Conservation (phyloP, 495 filamentous ascomycete species). For the Letharia lupina region DNA sequence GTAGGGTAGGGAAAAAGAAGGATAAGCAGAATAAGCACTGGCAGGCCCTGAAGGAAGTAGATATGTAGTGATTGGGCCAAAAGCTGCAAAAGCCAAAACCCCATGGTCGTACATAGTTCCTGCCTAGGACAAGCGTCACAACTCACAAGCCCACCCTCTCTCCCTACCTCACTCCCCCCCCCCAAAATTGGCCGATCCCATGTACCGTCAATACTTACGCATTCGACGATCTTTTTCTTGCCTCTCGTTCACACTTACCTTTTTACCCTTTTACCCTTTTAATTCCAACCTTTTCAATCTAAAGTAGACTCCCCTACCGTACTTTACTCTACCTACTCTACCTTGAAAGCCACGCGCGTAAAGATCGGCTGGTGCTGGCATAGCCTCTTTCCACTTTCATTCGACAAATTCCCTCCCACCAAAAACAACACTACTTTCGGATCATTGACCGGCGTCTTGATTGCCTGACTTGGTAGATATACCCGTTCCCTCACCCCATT, state of each 20-base stretch:
- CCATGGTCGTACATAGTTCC: neutral
- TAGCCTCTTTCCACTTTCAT: conserved; percentile 14
- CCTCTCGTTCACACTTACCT: neutral
- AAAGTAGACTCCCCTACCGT: neutral
- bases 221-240: conserved; percentile 4
- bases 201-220: conserved; percentile 4
- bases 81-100: neutral
- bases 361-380: conserved; percentile 17
- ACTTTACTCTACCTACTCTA: neutral
- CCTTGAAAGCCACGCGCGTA: conserved; percentile 16
- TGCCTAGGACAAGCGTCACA: conserved; percentile 4
- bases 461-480: conserved; percentile 15
- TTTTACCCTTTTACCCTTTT: neutral
- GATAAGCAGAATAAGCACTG: neutral
- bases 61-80: no score
- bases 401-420: neutral
- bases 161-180: neutral
- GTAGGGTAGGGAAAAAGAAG: neutral
- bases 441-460: conserved; percentile 6
- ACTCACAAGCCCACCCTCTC: neutral
- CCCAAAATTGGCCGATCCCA: neutral
- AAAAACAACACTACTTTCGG: neutral
- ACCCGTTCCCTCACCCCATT: conserved; percentile 6
- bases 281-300: no score
- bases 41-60: neutral